A percentile compares a stretch with the other conserved stretches of the same genome.
Conservation (phyloP, 2,329 filamentous ascomycete species). For the Dryadomyces quercus-mongolicae region DNA sequence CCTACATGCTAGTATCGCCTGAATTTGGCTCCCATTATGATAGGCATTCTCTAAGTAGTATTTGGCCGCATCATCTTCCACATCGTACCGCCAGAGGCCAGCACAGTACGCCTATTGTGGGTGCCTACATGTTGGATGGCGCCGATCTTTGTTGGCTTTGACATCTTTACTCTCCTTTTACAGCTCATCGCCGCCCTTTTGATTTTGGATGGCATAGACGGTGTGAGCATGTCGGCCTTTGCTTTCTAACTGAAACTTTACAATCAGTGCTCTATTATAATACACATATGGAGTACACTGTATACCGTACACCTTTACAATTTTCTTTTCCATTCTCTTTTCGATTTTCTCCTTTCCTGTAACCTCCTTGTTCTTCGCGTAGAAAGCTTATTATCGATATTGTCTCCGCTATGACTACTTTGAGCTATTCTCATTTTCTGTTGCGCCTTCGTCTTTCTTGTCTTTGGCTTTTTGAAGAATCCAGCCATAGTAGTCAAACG, state of each 20-base stretch:
- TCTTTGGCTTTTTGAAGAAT: conserved; percentile 21
- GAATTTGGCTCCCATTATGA: conserved; percentile 25
- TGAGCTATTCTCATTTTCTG: no score
- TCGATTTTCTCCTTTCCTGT: no score
- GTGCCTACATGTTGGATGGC: conserved; percentile 23
- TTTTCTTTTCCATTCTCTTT: no score
- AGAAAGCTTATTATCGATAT: no score
- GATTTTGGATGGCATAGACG: conserved; percentile 23
- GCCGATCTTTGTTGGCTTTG: conserved; percentile 27
- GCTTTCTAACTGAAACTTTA: no score
- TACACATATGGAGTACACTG: no score
- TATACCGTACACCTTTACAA: no score
- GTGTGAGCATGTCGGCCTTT: conserved; percentile 13
- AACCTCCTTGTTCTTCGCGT: no score
- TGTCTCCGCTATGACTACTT: no score
- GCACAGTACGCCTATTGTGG: conserved; percentile 24
- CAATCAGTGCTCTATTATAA: background rate
- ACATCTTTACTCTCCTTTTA: conserved; percentile 24
- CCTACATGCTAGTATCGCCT: no score
- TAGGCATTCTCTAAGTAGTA: conserved; percentile 26
- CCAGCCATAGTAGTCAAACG: conserved; percentile 38
- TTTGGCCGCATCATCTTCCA: conserved; percentile 27
- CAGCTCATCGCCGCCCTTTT: conserved; percentile 27
- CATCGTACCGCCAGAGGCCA: conserved; percentile 20
- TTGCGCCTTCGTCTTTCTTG: no score